These are phyloP conservation scores for Xylariaceae sp. DNA, from an alignment of 2,329 filamentous ascomycete genomes.

Conservation along the genomic window DNA sequence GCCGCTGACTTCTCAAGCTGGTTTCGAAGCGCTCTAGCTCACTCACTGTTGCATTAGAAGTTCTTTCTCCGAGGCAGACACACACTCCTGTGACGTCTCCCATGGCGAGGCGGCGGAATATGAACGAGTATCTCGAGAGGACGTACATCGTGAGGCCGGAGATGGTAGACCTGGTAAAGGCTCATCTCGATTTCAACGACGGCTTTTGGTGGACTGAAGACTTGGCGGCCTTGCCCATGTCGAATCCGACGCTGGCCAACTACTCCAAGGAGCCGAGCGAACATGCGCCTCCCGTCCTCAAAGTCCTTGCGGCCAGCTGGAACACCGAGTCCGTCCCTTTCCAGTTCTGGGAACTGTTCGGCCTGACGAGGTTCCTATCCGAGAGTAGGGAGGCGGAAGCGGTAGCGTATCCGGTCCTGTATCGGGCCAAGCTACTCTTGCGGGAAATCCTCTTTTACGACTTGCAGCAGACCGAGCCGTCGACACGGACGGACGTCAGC, in stretches of 20 bases:
- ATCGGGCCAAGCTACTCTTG: constrained; percentile 50
- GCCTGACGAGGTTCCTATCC: constrained; percentile 45
- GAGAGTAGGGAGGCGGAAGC: constrained; percentile 44
- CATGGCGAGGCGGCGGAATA: constrained; percentile 41
- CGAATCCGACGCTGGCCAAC: constrained; percentile 34
- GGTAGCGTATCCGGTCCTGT: constrained; percentile 44
- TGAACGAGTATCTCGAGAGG: constrained; percentile 48
- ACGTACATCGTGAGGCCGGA: constrained; percentile 39
- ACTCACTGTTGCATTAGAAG: constrained; percentile 32
- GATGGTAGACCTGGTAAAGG: constrained; percentile 37
- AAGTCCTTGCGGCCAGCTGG: constrained; percentile 46
- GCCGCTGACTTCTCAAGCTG: constrained; percentile 7
- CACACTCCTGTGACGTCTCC: constrained; percentile 48
- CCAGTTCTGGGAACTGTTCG: constrained; percentile 48
- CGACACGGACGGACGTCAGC: constrained; percentile 35
- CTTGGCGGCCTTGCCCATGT: constrained; percentile 36
- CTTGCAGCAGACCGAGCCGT: constrained; percentile 44
- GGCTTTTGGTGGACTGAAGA: constrained; percentile 55
- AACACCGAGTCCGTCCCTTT: constrained; percentile 45
- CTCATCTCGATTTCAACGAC: constrained; percentile 48
- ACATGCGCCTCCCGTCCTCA: constrained; percentile 44
- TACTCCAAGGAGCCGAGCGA: constrained; percentile 37
- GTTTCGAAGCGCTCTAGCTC: constrained; percentile 1
- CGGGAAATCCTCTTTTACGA: constrained; percentile 51
- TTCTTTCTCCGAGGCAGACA: constrained; percentile 42